These are phyloP conservation scores for Mollisiaceae sp. DNA, from an alignment of 2,329 filamentous ascomycete genomes.

Conservation along the genomic window DNA sequence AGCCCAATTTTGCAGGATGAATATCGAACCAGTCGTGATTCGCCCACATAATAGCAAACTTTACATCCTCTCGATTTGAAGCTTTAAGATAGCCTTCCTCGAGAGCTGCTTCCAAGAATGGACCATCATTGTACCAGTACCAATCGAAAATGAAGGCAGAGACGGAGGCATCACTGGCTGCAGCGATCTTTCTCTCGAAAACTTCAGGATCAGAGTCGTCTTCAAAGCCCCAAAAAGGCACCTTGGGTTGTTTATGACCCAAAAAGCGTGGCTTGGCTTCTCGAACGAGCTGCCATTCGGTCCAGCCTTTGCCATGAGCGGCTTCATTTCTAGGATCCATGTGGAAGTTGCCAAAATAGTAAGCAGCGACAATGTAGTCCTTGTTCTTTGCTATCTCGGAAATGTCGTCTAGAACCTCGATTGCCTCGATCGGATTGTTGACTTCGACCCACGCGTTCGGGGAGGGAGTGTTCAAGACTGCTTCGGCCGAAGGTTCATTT, in stretches of 20 bases:
- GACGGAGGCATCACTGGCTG: not conserved
- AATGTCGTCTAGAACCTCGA: not conserved
- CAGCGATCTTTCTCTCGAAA: conserved; percentile 2
- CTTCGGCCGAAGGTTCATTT: not conserved
- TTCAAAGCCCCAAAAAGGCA: not conserved
- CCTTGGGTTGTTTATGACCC: conserved; percentile 2
- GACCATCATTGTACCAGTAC: conserved; percentile 1
- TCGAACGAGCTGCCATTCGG: conserved; percentile 6
- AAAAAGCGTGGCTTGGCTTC: not conserved
- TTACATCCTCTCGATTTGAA: not conserved
- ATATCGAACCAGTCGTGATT: conserved; percentile 2
- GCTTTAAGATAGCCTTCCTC: conserved; percentile 1
- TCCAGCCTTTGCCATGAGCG: conserved; percentile 5
- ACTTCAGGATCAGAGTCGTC: conserved; percentile 1
- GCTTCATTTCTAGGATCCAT: not conserved
- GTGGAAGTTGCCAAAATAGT: conserved; percentile 7
- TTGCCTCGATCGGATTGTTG: not conserved
- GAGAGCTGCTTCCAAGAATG: not conserved
- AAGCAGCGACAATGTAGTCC: conserved; percentile 5
- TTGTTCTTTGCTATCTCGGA: not conserved
- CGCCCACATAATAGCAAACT: conserved; percentile 5
- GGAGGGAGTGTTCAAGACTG: not conserved
- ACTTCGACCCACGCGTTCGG: not conserved
- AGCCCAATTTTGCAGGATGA: not conserved
- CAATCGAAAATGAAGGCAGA: conserved; percentile 1